These are phyloP conservation scores for Jaapia argillacea DNA, from an alignment of 768 basidiomycete species.

Conservation along the genomic window DNA sequence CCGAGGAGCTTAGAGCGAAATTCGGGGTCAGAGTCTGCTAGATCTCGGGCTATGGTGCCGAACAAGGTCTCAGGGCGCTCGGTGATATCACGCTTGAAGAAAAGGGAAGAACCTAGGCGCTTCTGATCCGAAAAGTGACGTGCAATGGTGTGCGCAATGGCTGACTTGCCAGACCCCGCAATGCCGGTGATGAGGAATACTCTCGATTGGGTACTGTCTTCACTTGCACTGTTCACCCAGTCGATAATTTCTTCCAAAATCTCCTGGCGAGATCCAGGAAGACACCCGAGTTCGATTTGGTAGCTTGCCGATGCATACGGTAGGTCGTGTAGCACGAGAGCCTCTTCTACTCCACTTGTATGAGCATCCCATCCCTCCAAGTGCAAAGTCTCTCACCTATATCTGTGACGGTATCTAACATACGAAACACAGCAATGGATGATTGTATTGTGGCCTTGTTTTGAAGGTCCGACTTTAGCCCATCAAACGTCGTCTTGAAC, in stretches of 20 bases:
- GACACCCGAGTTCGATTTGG: slow-evolving; percentile 1
- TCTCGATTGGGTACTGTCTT: not conserved
- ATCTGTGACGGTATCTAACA: not conserved
- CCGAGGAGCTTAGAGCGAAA: not conserved
- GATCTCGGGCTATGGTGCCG: slow-evolving; percentile 6
- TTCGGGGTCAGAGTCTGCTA: slow-evolving; percentile 1
- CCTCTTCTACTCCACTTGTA: not conserved
- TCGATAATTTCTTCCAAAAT: slow-evolving; percentile 2
- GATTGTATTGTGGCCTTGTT: not conserved
- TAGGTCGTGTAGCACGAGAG: not conserved
- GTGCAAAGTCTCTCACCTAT: not conserved
- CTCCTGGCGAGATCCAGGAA: slow-evolving; percentile 4
- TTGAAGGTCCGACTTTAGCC: not conserved
- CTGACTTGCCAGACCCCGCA: slow-evolving; percentile 10
- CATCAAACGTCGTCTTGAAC: not conserved
- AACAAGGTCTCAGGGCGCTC: slow-evolving; percentile 1
- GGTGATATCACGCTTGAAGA: slow-evolving; percentile 3
- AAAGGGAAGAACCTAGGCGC: slow-evolving; percentile 9
- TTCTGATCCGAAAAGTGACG: not conserved
- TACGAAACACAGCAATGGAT: not conserved
- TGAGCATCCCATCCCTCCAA: not conserved
- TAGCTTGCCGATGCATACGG: not conserved
- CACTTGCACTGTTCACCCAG: slow-evolving; percentile 2
- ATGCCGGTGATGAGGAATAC: slow-evolving; percentile 7
- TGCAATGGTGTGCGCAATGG: slow-evolving; percentile 8